Conservation (phyloP, 495 filamentous ascomycete genomes). For the Patellaria atrata region DNA sequence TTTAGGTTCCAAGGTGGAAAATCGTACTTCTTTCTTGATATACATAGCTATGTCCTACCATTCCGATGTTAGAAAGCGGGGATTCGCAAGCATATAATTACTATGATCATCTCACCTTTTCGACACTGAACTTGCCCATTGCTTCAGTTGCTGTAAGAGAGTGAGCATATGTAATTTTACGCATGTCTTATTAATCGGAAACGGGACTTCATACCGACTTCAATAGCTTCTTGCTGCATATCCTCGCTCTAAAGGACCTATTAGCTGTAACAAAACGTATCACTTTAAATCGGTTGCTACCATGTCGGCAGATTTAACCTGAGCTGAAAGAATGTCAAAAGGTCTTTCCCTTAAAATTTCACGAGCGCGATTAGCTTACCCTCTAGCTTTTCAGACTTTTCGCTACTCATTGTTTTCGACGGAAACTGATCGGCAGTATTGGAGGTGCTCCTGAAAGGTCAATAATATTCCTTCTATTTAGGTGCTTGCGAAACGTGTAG, state of each 20-base stretch:
- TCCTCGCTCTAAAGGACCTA: conserved; percentile 58
- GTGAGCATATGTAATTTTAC: background rate
- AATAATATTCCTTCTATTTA: too few relatives aligned
- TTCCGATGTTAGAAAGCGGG: conserved; percentile 16
- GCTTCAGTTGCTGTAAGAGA: conserved; percentile 65
- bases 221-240: conserved; percentile 88
- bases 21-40: conserved; percentile 83
- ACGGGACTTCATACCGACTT: conserved; percentile 64
- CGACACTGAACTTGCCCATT: conserved; percentile 81
- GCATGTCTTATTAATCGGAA: conserved; percentile 8
- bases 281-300: conserved; percentile 33
- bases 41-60: conserved; percentile 82
- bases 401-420: conserved; percentile 16
- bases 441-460: too few relatives aligned
- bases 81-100: background rate
- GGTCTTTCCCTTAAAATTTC: background rate
- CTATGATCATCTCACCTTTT: conserved; percentile 51
- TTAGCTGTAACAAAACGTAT: background rate
- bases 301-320: conserved; percentile 97
- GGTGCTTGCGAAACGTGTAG: too few relatives aligned
- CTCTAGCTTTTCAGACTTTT: conserved; percentile 58
- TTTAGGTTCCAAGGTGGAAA: conserved; percentile 1
- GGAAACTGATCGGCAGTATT: too few relatives aligned
- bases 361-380: conserved; percentile 38
- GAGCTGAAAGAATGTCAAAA: conserved; percentile 45